Evolutionary conservation across 106 monocot genomes (phyloP).

Genomic region (Dendrobium officinale): DNA sequence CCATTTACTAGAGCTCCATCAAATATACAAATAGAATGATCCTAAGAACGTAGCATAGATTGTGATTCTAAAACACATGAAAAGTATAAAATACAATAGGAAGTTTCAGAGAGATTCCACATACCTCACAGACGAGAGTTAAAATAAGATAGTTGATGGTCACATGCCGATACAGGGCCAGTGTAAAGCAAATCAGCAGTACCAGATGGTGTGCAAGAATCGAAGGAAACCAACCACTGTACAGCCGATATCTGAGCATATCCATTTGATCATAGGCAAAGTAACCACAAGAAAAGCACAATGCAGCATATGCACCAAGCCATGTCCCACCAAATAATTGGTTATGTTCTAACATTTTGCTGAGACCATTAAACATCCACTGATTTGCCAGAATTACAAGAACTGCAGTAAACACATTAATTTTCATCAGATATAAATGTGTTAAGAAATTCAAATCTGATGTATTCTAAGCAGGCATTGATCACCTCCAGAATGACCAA

Average conservation of each 20-base stretch:
- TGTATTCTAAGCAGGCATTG: neutral
- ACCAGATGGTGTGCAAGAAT: constrained; percentile 94
- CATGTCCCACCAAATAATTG: constrained; percentile 65
- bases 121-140: constrained; percentile 92
- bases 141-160: constrained; percentile 96
- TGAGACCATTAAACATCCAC: constrained; percentile 36
- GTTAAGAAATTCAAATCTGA: neutral
- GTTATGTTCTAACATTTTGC: constrained; percentile 58
- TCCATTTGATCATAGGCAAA: constrained; percentile 98
- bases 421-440: neutral
- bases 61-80: neutral
- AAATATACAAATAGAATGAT: neutral
- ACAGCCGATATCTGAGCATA: constrained; percentile 82
- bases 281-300: constrained; percentile 96
- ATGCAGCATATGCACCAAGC: constrained; percentile 71
- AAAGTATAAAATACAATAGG: neutral
- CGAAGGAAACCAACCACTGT: constrained; percentile 77
- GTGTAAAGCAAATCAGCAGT: constrained; percentile 80
- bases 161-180: constrained; percentile 76
- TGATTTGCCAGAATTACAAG: constrained; percentile 64
- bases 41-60: neutral
- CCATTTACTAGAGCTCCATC: no score
- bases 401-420: constrained; percentile 42
- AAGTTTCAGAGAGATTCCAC: neutral
- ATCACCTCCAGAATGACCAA: neutral